A percentile compares a stretch with the other conserved stretches of the same genome.
These are phyloP conservation scores for Heliamphora exappendiculata DNA, from an alignment of 148 eudicot species.

Conservation along the genomic window DNA sequence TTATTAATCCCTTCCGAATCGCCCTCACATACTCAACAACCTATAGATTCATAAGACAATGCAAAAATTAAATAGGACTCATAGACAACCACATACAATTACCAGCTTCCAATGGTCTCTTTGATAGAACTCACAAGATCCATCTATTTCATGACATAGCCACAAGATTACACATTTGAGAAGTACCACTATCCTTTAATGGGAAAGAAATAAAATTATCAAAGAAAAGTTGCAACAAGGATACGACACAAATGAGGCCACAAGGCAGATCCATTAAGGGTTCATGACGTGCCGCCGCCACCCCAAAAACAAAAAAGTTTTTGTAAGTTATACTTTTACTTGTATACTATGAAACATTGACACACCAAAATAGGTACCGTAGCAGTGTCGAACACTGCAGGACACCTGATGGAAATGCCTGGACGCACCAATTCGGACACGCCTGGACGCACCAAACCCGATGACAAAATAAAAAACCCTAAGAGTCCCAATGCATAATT, in stretches of 20 bases:
- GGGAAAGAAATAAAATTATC: background rate
- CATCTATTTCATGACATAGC: background rate
- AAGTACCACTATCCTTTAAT: background rate
- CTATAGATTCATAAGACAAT: conserved; percentile 29
- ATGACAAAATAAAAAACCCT: too few species aligned
- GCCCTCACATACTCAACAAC: conserved; percentile 56
- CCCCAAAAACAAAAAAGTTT: too few species aligned
- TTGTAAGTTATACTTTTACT: too few species aligned
- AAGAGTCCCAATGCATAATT: too few species aligned
- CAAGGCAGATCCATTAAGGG: too few species aligned
- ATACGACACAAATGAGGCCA: background rate
- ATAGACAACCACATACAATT: background rate
- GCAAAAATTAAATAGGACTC: background rate
- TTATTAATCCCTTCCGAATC: conserved; percentile 77
- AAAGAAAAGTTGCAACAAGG: background rate
- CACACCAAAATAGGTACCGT: too few species aligned
- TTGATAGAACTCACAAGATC: background rate
- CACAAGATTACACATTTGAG: background rate
- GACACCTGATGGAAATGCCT: too few species aligned
- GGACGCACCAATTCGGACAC: too few species aligned
- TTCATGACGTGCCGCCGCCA: too few species aligned
- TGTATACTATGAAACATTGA: too few species aligned
- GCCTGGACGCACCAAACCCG: too few species aligned
- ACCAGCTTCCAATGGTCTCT: background rate
- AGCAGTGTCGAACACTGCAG: too few species aligned